Evolutionary conservation across 345 rosid genomes (phyloP), one percentile per base, ranked within the genome.

Genomic region (Salix koriyanagi): DNA sequence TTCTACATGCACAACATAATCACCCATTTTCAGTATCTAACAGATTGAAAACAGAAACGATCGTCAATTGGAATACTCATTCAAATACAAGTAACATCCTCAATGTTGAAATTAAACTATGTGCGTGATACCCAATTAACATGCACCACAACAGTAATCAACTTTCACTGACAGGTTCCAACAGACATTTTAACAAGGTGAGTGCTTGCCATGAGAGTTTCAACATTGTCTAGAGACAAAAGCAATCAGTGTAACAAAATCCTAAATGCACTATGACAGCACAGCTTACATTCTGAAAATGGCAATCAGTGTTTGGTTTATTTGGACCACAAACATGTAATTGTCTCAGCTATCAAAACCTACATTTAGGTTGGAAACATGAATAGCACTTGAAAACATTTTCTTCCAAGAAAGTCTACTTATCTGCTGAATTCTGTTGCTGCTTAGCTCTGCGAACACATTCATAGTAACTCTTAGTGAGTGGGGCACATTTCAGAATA

Each of bases 371-470:
- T n/a, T 60, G 74, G 65, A 79, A 74, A 74, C 77, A 48, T 69
- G 75, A 60, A 46, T 69, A 69, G 37, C 1, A 37, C 30, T 8
- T 25, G 56, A 62, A 78, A 58, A n/a, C n/a, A 4, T 25, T 7
- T 34, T 54, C 28, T 18, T 4, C 37, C 68, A 18, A 23, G 30
- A 67, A 67, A 18, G 16, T 46, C 48, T 73, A 79, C 11, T 73
- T 67, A 69, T 60, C 74, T 6, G 65, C 64, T 42, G 83, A 73
- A 73, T 75, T 80, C 71, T 77, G 85, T 71, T 83, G 89, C 84
- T 90, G 93, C 83, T 88, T 85, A n/a, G 67, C 90, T 82, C 85
- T 79, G 80, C 89, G 91, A 65, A 93, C 94, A 36, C 99, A 96
- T 36, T 96, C 91, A 13, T 92, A 85, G 46, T 84, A 96, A 70